Base-by-base conservation (phyloP, 768 basidiomycete genomes). In the Tephrocybe rancida region DNA sequence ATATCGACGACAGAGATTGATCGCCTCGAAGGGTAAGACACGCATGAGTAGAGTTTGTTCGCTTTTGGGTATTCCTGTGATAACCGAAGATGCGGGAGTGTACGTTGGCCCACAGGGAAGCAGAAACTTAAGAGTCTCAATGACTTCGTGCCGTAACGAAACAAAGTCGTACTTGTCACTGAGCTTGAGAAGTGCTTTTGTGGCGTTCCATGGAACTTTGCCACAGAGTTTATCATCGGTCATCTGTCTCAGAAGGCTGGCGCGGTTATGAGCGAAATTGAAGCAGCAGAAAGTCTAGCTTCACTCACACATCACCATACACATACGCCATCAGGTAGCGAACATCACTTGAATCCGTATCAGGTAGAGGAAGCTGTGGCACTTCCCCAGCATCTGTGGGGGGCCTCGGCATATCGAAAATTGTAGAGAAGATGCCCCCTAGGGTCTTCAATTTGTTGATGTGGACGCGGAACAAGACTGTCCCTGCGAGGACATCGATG, bases 401-500 rank as follows among this genome's bases (percentile, higher is more conserved):
- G n/a, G 62, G 61, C 37, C 56, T 58, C 9, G 52, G 53, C 14
- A 61, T n/a, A 3, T 59, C 50, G 26, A 62, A 58, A 26, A 65
- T 13, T 22, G 59, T 53, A 2, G 44, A 48, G 34, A 67, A 62
- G 10, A 64, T 37, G 14, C 63, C 64, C 18, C 51, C 58, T 11
- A 59, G 42, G 1, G 26, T 25, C 18, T 18, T 21, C 14, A 64
- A 41, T n/a, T 59, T 62, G 13, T 57, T 25, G 16, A 19, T 22
- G 32, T 63, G 62, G 14, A 62, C 57, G 16, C 61, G 54, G 39
- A 69, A 69, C 32, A 65, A 16, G 18, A 57, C 63, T 25, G 44
- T 39, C 16, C 51, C 61, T 19, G 61, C 45, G n/a, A 44, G 48
- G 19, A 66, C 43, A 21, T 61, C 56, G 16, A 67, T 56, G 32